Evolutionary conservation across 2,329 filamentous ascomycete genomes (phyloP).

Genomic region (Fusarium domesticum): DNA sequence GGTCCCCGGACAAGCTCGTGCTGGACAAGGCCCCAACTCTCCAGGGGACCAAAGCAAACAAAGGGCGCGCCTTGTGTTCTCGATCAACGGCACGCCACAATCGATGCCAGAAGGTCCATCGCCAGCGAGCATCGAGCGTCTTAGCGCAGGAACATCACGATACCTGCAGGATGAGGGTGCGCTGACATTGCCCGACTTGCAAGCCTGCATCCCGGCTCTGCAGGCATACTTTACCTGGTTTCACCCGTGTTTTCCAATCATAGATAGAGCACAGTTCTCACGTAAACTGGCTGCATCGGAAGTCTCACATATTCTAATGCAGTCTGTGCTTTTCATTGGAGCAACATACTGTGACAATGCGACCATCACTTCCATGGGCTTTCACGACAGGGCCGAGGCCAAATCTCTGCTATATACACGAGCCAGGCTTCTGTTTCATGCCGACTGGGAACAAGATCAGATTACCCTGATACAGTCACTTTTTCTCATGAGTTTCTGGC

Average conservation of each 20-base stretch:
- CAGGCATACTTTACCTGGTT: slow-evolving; percentile 56
- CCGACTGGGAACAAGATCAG: slow-evolving; percentile 51
- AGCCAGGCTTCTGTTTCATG: slow-evolving; percentile 51
- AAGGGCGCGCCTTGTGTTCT: slow-evolving; percentile 31
- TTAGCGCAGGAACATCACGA: slow-evolving; percentile 46
- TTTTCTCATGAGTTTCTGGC: slow-evolving; percentile 56
- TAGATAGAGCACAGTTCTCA: slow-evolving; percentile 46
- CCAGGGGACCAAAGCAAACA: slow-evolving; percentile 9
- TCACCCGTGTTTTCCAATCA: slow-evolving; percentile 54
- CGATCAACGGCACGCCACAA: slow-evolving; percentile 29
- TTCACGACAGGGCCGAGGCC: slow-evolving; percentile 46
- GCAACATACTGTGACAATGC: slow-evolving; percentile 50
- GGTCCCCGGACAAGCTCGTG: slow-evolving; percentile 24
- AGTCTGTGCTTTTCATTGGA: slow-evolving; percentile 54
- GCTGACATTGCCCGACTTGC: slow-evolving; percentile 44
- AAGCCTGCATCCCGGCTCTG: slow-evolving; percentile 42
- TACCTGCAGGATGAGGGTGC: slow-evolving; percentile 45
- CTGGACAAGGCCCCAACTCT: slow-evolving; percentile 2
- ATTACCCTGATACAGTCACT: slow-evolving; percentile 49
- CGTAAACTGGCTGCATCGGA: slow-evolving; percentile 38
- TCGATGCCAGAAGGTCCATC: slow-evolving; percentile 15
- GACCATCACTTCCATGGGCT: slow-evolving; percentile 44
- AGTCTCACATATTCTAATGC: slow-evolving; percentile 49
- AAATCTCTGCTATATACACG: slow-evolving; percentile 50
- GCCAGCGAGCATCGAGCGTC: slow-evolving; percentile 32